phyloP scores from a whole-genome alignment of 2,329 filamentous ascomycete genomes.

The Calonectria ilicicola region DNA sequence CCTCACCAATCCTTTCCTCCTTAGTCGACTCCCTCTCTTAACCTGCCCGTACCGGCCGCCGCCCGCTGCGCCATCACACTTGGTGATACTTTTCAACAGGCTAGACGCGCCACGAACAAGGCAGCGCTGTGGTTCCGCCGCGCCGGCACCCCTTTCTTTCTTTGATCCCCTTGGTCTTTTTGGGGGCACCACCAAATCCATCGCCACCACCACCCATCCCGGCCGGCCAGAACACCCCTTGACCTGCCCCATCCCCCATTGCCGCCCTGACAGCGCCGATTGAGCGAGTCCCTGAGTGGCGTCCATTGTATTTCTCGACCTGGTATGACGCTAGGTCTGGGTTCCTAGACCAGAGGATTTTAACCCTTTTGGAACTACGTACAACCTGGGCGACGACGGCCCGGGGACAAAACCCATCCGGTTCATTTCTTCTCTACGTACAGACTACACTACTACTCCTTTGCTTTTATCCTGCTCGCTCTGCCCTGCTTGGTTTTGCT shows the following conservation, averaged over 20 bases:
- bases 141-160: slow-evolving; percentile 38
- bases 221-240: slow-evolving; percentile 31
- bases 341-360: slow-evolving; percentile 45
- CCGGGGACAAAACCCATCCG: slow-evolving; percentile 28
- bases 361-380: slow-evolving; percentile 44
- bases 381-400: slow-evolving; percentile 32
- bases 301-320: slow-evolving; percentile 37
- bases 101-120: slow-evolving; percentile 22
- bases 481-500: slow-evolving; percentile 31
- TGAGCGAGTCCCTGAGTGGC: slow-evolving; percentile 39
- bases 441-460: slow-evolving; percentile 21
- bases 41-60: slow-evolving; percentile 25
- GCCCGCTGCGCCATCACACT: slow-evolving; percentile 25
- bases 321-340: slow-evolving; percentile 48
- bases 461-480: slow-evolving; percentile 33
- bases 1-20: slow-evolving; percentile 26
- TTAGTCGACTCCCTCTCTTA: slow-evolving; percentile 27
- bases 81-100: slow-evolving; percentile 25
- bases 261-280: slow-evolving; percentile 28
- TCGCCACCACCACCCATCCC: slow-evolving; percentile 33
- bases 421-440: slow-evolving; percentile 19
- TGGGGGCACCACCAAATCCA: slow-evolving; percentile 32
- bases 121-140: slow-evolving; percentile 27
- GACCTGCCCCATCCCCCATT: slow-evolving; percentile 36
- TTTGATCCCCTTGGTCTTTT: slow-evolving; percentile 26